phyloP scores from a whole-genome alignment of 2,329 filamentous ascomycete species.

The Paraphoma chrysanthemicola region DNA sequence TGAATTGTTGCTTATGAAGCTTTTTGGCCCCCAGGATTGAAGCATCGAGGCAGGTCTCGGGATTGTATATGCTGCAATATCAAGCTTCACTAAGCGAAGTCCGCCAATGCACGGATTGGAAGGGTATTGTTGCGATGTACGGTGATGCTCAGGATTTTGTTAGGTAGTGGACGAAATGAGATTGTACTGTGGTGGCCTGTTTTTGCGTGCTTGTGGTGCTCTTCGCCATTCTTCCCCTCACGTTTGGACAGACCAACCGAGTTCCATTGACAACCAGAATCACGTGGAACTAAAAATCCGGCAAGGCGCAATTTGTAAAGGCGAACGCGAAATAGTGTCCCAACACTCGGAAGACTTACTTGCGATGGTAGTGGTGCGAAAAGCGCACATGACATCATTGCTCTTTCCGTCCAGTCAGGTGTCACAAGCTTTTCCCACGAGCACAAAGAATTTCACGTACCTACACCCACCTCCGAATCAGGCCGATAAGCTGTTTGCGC shows the following conservation, averaged over 20 bases:
- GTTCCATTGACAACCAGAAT: neutral
- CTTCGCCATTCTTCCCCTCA: no score
- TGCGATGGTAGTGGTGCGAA: neutral
- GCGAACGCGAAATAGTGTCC: no score
- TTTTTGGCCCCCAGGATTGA: neutral
- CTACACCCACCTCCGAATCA: neutral
- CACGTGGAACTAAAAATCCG: neutral
- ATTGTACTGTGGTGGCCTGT: no score
- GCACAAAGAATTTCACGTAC: neutral
- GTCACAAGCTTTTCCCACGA: neutral
- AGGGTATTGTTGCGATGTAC: no score
- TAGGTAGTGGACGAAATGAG: no score
- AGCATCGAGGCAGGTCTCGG: neutral
- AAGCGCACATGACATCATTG: neutral
- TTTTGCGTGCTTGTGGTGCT: no score
- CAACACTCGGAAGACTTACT: neutral
- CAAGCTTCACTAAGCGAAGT: neutral
- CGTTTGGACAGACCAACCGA: no score
- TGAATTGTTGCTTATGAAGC: constrained; percentile 1
- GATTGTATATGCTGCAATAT: neutral
- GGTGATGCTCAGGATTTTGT: no score
- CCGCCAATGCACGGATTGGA: neutral
- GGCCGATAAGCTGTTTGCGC: neutral
- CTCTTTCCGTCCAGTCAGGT: neutral
- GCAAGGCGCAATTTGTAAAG: neutral